Evolutionary conservation across 1,284 basidiomycete genomes (phyloP), one percentile per base, ranked within the genome.

Genomic region (Xanthoconium separans): DNA sequence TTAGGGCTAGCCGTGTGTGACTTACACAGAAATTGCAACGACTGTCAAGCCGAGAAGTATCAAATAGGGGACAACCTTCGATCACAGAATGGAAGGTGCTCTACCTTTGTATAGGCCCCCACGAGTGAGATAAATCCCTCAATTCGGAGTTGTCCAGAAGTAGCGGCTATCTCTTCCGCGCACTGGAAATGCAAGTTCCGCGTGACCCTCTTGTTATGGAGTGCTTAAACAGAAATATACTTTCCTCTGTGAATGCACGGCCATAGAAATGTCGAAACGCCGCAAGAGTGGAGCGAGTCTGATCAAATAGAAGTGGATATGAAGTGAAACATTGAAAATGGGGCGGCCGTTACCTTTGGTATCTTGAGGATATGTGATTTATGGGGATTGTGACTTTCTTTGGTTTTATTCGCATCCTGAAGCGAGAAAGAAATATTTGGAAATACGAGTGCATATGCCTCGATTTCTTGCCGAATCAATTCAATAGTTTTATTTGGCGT

Each of bases 11-110:
- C 44, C 18, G 36, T 27, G 53, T 40, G 52, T 33, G 18, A 70
- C 85, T 61, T 67, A 92, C 93, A 95, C 44, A 95, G 71, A 71
- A 87, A 90, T 69, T 95, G 93, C 70, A 90, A 82, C n/a, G 79
- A 69, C 91, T 93, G 60, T 51, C 50, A 43, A 53, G 47, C 54
- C 61, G 45, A 58, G 44, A 44, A 49, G 29, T 31, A 48, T 58
- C 39, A 61, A 40, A 64, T 58, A 61, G 41, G 58, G 47, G 45
- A 41, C 40, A 44, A 51, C 51, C n/a, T 60, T 54, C 48, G 43
- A 60, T 60, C 40, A 33, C 10, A 51, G 53, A 59, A 59, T 47
- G 47, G 52, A 65, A 58, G 57, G 10, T 3, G 7, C 31, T 31
- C 37, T 75, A 88, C 91, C 76, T 87, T 91, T 16, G 89, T 87